These are phyloP conservation scores for Penicillium oxalicum DNA, from an alignment of 2,329 filamentous ascomycete genomes.

Conservation along the genomic window DNA sequence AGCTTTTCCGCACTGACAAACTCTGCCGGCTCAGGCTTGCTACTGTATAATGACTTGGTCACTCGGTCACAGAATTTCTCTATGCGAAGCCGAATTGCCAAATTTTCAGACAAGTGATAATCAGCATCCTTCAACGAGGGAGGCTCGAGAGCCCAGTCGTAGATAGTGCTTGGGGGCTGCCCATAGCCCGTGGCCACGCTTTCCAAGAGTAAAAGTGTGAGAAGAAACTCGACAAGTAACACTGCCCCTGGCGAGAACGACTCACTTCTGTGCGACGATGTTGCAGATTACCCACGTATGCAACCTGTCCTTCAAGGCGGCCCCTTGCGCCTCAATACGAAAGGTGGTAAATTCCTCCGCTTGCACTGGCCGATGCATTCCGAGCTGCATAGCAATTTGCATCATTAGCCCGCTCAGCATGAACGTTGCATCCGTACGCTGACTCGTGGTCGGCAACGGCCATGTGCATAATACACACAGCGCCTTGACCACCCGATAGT, in stretches of 20 bases:
- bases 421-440: conserved; percentile 57
- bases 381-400: conserved; percentile 59
- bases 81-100: conserved; percentile 48
- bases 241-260: neutral
- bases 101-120: conserved; percentile 45
- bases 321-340: conserved; percentile 49
- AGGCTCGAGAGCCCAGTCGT: conserved; percentile 50
- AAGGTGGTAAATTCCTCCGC: conserved; percentile 50
- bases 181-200: conserved; percentile 60
- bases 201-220: conserved; percentile 11
- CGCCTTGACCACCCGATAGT: conserved; percentile 58
- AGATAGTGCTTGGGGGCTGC: conserved; percentile 56
- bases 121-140: conserved; percentile 41
- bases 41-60: conserved; percentile 52
- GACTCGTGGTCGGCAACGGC: conserved; percentile 57
- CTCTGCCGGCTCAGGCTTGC: conserved; percentile 49
- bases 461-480: conserved; percentile 58
- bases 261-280: conserved; percentile 59
- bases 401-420: conserved; percentile 61
- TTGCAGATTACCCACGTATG: conserved; percentile 63
- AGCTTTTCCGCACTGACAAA: conserved; percentile 40
- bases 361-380: conserved; percentile 57
- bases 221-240: neutral
- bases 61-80: conserved; percentile 55
- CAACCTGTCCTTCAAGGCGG: conserved; percentile 57